Evolutionary conservation across 148 eudicot species (phyloP), one percentile per base, ranked within the genome.

Genomic region (Rhododendron kiyosumense): DNA sequence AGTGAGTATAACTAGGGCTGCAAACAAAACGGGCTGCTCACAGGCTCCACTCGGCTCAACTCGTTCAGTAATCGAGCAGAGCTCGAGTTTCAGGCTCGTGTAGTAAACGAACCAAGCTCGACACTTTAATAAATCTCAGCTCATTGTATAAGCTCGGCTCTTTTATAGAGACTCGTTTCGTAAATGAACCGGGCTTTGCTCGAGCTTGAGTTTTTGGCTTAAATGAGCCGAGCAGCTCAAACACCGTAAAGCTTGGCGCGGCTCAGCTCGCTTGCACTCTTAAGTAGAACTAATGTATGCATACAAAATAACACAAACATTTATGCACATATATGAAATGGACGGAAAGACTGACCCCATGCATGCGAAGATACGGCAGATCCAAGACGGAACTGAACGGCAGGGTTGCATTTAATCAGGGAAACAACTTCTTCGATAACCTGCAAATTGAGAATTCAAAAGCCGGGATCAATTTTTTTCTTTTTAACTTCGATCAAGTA

Each of bases 281-380:
- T 46, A 9, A n/a, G 18, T 48, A 11, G 82, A 79, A 48, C 18
- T 18, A 77, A 2, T 17, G 57, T n/a, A 24, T 63, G 30, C 28
- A 54, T 36, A 43, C 9, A 11, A 9, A 36, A 36, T 2, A 2
- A 38, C 4, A 43, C 1, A 54, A 6, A 57, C 9, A 59, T 7
- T 0, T 57, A 18, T 17, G 63, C 22, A 57, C 1, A 17, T 7
- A 59, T 22, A 59, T 71, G 63, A 49, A 1, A 15, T n/a, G 32
- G 22, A 78, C 43, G 36, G 61, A 81, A 28, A 79, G 85, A 82
- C 85, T 75, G 81, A 86, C 88, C 88, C 88, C 88, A 86, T 86
- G 85, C 84, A 54, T 86, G 82, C 81, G 74, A 86, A 36, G 46
- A 86, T 36, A 81, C 73, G 61, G 32, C 71, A 57, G 85, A 86